A percentile compares a stretch with the other conserved stretches of the same genome.
phyloP scores from a whole-genome alignment of 805 yeast species.

The Starmerella apicola region DNA sequence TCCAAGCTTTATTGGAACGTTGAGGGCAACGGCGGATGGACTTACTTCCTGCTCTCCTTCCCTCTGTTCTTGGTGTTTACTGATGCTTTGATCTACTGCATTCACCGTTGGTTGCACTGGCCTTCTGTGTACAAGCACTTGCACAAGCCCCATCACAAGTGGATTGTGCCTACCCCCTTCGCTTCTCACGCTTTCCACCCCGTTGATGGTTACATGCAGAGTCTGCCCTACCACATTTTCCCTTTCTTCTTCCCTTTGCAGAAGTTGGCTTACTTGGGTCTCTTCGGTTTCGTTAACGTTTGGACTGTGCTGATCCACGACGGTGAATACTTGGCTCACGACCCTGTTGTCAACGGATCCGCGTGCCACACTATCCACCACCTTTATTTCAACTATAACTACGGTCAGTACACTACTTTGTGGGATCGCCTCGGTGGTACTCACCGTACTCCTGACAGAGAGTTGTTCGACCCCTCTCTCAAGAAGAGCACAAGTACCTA shows the following conservation, averaged over 20 bases:
- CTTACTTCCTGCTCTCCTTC: conserved; percentile 49
- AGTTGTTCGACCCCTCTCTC: conserved; percentile 55
- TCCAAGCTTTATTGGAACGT: conserved; percentile 63
- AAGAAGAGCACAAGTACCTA: conserved; percentile 51
- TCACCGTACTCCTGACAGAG: conserved; percentile 83
- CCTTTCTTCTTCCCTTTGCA: conserved; percentile 90
- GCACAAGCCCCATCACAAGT: conserved; percentile 97
- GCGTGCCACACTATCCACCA: conserved; percentile 98
- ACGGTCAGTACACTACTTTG: conserved; percentile 94
- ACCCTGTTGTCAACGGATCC: conserved; percentile 90
- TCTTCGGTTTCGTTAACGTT: conserved; percentile 85
- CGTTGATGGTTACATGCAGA: conserved; percentile 87
- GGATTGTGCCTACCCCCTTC: conserved; percentile 97
- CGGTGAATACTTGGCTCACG: conserved; percentile 87
- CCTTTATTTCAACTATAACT: conserved; percentile 91
- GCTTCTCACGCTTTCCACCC: conserved; percentile 99
- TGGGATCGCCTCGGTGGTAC: conserved; percentile 97
- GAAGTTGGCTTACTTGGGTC: conserved; percentile 64
- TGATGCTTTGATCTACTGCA: conserved; percentile 80
- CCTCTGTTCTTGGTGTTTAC: conserved; percentile 83
- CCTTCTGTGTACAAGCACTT: conserved; percentile 72
- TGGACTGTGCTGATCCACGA: conserved; percentile 99
- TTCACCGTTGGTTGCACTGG: conserved; percentile 91
- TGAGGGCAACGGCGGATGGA: conserved; percentile 54
- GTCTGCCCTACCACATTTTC: conserved; percentile 83